Evolutionary conservation across 148 eudicot species (phyloP).

Genomic region (Camellia sinensis): DNA sequence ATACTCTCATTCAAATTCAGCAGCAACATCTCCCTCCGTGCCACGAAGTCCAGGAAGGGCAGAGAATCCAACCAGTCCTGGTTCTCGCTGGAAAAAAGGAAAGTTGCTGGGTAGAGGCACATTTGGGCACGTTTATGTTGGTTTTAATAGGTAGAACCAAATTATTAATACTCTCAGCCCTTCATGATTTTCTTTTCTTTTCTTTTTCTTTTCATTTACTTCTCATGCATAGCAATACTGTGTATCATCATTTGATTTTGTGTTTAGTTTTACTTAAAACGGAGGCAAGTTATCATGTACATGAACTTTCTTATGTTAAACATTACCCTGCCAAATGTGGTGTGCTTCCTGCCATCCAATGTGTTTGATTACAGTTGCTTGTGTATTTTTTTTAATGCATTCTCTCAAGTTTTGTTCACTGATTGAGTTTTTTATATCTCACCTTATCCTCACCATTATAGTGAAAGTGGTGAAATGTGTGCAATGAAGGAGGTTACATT

Average conservation of each 20-base stretch:
- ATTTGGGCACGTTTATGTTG: conserved; percentile 95
- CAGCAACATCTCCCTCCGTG: conserved; percentile 78
- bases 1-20: conserved; percentile 74
- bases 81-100: conserved; percentile 93
- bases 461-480: conserved; percentile 99
- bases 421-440: neutral
- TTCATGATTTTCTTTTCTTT: conserved; percentile 1
- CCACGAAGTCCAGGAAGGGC: conserved; percentile 87
- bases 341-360: conserved; percentile 1
- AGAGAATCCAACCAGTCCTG: conserved; percentile 73
- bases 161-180: neutral
- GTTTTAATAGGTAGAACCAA: conserved; percentile 72
- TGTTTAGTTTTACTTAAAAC: neutral
- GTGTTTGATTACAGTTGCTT: conserved; percentile 6
- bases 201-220: neutral
- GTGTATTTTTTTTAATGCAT: neutral
- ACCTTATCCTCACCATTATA: conserved; percentile 17
- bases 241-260: neutral
- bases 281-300: conserved; percentile 7
- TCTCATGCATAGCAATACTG: neutral
- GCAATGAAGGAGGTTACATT: conserved; percentile 99
- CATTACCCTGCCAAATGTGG: neutral
- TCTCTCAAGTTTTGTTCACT: neutral
- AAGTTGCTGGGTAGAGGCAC: conserved; percentile 90
- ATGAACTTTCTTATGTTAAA: neutral